A percentile compares a stretch with the other conserved stretches of the same genome.
These are phyloP conservation scores for Solanum tacnaense DNA, from an alignment of 257 asterid species.

Conservation along the genomic window DNA sequence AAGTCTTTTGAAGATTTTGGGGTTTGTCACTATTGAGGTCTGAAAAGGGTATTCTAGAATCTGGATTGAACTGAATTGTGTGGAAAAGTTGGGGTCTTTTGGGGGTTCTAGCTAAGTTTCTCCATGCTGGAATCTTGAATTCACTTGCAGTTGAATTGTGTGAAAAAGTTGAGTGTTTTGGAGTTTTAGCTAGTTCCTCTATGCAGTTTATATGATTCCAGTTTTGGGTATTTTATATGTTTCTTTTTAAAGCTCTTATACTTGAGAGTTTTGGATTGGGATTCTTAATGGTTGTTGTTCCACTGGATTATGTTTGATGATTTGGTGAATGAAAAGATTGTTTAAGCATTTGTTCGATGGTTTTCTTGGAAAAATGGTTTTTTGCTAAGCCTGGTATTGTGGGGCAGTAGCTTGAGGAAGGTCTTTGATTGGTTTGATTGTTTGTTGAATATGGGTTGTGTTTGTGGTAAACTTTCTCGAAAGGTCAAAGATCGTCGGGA, in stretches of 20 bases:
- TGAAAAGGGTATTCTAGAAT: neutral
- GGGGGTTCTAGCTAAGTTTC: neutral
- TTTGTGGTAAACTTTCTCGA: conserved; percentile 63
- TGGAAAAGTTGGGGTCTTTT: conserved; percentile 11
- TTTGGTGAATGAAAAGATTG: neutral
- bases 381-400: conserved; percentile 5
- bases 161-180: neutral
- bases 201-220: neutral
- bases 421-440: neutral
- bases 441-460: conserved; percentile 60
- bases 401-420: conserved; percentile 1
- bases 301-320: conserved; percentile 5
- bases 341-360: conserved; percentile 7
- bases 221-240: neutral
- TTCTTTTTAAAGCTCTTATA: neutral
- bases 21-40: neutral
- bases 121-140: neutral
- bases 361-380: conserved; percentile 1
- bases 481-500: conserved; percentile 34
- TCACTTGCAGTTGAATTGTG: neutral
- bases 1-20: neutral
- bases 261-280: neutral
- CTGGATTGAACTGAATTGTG: neutral
- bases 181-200: neutral
- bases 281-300: neutral